phyloP scores from a whole-genome alignment of 495 filamentous ascomycete species.

The Penicillium goetzii region DNA sequence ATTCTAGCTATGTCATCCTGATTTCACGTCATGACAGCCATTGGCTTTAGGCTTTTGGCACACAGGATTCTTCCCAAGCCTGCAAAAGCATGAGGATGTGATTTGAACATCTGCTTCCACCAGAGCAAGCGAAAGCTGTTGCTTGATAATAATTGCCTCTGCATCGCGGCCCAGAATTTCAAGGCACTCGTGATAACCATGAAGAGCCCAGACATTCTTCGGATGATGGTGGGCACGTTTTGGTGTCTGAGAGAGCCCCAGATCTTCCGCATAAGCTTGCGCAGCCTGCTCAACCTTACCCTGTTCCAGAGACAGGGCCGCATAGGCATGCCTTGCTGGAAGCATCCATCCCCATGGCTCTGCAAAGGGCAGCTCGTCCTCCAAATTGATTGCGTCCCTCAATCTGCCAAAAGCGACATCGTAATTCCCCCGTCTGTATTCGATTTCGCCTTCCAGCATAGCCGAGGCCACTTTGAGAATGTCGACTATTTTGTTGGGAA shows the following conservation, averaged over 20 bases:
- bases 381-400: constrained; percentile 46
- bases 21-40: constrained; percentile 16
- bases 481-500: constrained; percentile 60
- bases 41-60: constrained; percentile 15
- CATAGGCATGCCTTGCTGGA: constrained; percentile 64
- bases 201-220: constrained; percentile 68
- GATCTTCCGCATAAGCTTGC: constrained; percentile 58
- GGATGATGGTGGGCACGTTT: constrained; percentile 60
- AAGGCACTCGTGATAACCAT: constrained; percentile 65
- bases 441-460: constrained; percentile 67
- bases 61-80: constrained; percentile 29
- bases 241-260: constrained; percentile 56
- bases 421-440: constrained; percentile 58
- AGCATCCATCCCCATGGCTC: constrained; percentile 74
- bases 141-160: constrained; percentile 54
- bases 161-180: constrained; percentile 45
- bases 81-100: constrained; percentile 62
- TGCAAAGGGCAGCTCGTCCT: constrained; percentile 59
- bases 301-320: constrained; percentile 62
- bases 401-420: constrained; percentile 55
- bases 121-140: constrained; percentile 52
- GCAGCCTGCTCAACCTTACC: constrained; percentile 55
- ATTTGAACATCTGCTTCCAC: constrained; percentile 60
- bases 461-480: constrained; percentile 57
- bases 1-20: constrained; percentile 14